These are phyloP conservation scores for Penicillium sp. DNA, from an alignment of 2,329 filamentous ascomycete genomes.

Conservation along the genomic window DNA sequence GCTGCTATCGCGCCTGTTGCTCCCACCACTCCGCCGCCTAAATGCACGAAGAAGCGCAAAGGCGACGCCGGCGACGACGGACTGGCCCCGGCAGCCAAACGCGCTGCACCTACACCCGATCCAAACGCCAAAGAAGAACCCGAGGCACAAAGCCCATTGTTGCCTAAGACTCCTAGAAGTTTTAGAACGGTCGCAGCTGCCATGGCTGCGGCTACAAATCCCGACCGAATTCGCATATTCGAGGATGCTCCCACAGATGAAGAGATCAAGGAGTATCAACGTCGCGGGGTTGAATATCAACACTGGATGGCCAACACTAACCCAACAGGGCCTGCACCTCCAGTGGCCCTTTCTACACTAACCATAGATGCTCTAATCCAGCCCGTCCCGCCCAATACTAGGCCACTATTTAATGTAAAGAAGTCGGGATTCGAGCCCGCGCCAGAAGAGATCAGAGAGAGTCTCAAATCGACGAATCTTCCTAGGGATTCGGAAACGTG, in stretches of 20 bases:
- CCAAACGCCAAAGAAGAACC: too few species aligned
- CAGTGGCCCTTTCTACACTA: neutral
- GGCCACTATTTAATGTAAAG: neutral
- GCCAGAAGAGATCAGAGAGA: neutral
- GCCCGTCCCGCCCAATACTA: rapidly evolving
- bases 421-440: rapidly evolving
- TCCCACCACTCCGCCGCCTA: too few species aligned
- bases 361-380: rapidly evolving
- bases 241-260: rapidly evolving
- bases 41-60: neutral
- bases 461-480: neutral
- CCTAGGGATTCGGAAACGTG: neutral
- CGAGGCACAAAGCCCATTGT: neutral
- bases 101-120: neutral
- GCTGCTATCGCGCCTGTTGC: neutral
- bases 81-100: neutral
- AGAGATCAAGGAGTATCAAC: rapidly evolving
- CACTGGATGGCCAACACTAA: neutral
- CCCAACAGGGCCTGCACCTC: neutral
- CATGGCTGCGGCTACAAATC: rapidly evolving
- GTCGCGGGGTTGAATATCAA: neutral
- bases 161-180: neutral
- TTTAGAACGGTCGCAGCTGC: rapidly evolving
- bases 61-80: neutral
- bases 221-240: neutral